Evolutionary conservation across 805 yeast genomes (phyloP).

Genomic region (Saccharomycopsis sp.): DNA sequence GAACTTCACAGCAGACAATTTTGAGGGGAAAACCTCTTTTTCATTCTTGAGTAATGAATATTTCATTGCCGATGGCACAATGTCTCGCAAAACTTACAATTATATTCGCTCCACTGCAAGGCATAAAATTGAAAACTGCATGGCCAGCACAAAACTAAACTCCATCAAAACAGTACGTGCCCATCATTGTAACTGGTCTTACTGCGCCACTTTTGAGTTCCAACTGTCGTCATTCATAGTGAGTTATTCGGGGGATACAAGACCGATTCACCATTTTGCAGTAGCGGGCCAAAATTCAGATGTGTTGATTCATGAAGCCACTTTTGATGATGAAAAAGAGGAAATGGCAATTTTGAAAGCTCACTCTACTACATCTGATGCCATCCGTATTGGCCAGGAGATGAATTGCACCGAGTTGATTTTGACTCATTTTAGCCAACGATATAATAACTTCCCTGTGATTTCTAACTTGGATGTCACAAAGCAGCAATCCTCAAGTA

Average conservation of each 20-base stretch:
- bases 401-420: conserved; percentile 70
- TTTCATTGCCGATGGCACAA: conserved; percentile 23
- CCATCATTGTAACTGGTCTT: conserved; percentile 76
- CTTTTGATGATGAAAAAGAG: conserved; percentile 69
- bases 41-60: conserved; percentile 26
- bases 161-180: conserved; percentile 61
- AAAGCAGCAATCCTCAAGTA: too few relatives aligned
- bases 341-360: conserved; percentile 74
- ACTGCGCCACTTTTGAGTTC: conserved; percentile 51
- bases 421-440: conserved; percentile 86
- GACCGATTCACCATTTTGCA: conserved; percentile 60
- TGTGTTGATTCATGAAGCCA: conserved; percentile 85
- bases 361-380: conserved; percentile 87
- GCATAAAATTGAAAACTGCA: conserved; percentile 21
- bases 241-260: conserved; percentile 91
- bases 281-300: conserved; percentile 59
- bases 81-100: conserved; percentile 19
- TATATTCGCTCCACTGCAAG: too few relatives aligned
- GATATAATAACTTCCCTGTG: too few relatives aligned
- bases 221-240: conserved; percentile 44
- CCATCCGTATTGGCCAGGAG: conserved; percentile 53
- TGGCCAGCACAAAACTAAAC: conserved; percentile 32
- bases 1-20: too few relatives aligned
- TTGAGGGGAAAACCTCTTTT: too few relatives aligned
- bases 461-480: too few relatives aligned